phyloP scores from a whole-genome alignment of 345 rosid species.

The Eucalyptus fibrosa region DNA sequence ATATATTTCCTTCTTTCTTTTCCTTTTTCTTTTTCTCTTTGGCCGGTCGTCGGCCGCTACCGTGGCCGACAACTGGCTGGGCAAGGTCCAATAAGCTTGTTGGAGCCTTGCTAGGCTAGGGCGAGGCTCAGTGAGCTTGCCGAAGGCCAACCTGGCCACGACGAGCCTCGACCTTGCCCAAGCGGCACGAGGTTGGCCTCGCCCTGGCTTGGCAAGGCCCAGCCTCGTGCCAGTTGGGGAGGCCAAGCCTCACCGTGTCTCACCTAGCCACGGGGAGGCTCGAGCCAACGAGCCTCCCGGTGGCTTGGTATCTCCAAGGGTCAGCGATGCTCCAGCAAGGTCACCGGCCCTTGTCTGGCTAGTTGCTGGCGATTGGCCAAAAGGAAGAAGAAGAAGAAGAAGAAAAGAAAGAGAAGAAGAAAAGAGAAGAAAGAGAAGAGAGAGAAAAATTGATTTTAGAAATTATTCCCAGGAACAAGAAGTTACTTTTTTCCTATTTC shows the following conservation, averaged over 20 bases:
- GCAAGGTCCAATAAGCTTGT: no score
- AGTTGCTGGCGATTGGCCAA: fast-evolving
- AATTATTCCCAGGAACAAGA: fast-evolving
- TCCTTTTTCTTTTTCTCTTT: no score
- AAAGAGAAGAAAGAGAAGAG: no score
- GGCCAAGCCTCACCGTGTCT: fast-evolving
- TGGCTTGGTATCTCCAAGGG: no score
- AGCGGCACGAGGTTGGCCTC: fast-evolving
- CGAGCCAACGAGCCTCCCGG: fast-evolving
- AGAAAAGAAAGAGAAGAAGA: no score
- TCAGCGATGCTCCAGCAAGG: no score
- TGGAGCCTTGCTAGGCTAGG: fast-evolving
- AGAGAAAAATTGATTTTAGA: no score
- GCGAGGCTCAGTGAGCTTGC: fast-evolving
- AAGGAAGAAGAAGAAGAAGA: no score
- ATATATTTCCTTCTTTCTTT: no score
- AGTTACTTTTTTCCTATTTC: fast-evolving
- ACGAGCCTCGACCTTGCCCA: no score
- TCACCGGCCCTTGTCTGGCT: fast-evolving
- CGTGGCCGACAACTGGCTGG: fast-evolving
- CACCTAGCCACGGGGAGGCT: no score
- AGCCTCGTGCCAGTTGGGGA: fast-evolving
- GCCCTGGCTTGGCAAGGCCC: fast-evolving
- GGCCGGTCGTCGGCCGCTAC: fast-evolving
- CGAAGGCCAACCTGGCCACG: fast-evolving